Evolutionary conservation across 495 filamentous ascomycete species (phyloP).

Genomic region (Penicillium herquei): DNA sequence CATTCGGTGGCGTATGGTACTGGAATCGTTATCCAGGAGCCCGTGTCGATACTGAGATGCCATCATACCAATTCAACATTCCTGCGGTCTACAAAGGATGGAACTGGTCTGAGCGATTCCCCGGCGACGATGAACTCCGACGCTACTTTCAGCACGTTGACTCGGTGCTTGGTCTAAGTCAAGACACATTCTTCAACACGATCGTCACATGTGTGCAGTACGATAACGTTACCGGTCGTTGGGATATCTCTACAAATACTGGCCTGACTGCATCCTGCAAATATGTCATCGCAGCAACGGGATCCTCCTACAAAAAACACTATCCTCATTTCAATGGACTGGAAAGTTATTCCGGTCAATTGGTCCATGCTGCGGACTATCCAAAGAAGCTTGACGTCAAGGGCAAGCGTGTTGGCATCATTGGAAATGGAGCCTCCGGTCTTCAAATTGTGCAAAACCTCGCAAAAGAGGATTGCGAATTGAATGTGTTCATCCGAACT

Average conservation of each 20-base stretch:
- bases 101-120: conserved; percentile 52
- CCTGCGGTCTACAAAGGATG: conserved; percentile 51
- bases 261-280: conserved; percentile 20
- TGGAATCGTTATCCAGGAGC: conserved; percentile 53
- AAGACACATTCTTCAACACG: conserved; percentile 52
- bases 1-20: conserved; percentile 53
- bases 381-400: conserved; percentile 15
- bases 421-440: conserved; percentile 25
- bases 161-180: conserved; percentile 46
- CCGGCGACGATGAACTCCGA: conserved; percentile 46
- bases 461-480: conserved; percentile 29
- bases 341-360: conserved; percentile 10
- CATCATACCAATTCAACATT: conserved; percentile 49
- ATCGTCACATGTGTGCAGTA: conserved; percentile 46
- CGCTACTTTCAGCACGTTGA: conserved; percentile 57
- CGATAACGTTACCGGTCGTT: conserved; percentile 31
- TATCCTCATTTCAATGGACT: conserved; percentile 21
- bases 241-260: conserved; percentile 18
- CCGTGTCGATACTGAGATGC: conserved; percentile 49
- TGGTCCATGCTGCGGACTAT: conserved; percentile 19
- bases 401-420: conserved; percentile 24
- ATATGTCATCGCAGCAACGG: conserved; percentile 24
- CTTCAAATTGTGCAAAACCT: conserved; percentile 28
- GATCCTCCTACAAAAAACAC: conserved; percentile 20
- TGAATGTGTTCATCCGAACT: conserved; percentile 49